Evolutionary conservation across 2,329 filamentous ascomycete genomes (phyloP), one percentile per base, ranked within the genome.

Genomic region (Paracamarosporium sp.): DNA sequence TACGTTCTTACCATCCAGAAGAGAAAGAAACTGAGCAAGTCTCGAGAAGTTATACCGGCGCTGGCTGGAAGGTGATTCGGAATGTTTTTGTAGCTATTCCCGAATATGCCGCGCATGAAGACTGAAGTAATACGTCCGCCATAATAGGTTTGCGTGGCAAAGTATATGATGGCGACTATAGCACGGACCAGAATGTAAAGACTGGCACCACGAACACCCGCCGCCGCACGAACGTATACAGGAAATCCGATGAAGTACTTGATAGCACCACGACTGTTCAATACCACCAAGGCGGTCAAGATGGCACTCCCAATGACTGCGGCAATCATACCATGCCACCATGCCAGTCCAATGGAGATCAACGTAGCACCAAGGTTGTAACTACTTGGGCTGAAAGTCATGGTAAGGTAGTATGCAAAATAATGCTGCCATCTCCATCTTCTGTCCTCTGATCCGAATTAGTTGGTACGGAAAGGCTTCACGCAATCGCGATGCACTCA

Each of bases 381-480:
- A 7, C 56, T 63, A 25, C 60, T 64, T 6, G 62, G 59, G 20
- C 58, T 64, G 35, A 66, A 66, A 55, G 44, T 47, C 44, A 47
- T 55, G 17, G 62, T 66, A 36, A 66, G 38, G 20, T 66, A 66
- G 55, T 65, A 66, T 12, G 60, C 59, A 15, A 66, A 66, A 41
- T 66, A 66, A 45, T 66, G 62, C n/a, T 63, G 55, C 64, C 64
- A 66, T 57, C 46, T 44, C 64, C 64, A 66, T 51, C 48, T 53
- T 27, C 64, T 53, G 38, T 66, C 64, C 48, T 24, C 64, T 66
- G 28, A 13, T 2, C 3, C 33, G 15, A 24, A 6, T 47, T 13
- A 38, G 38, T 51, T 20, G 15, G 5, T 12, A n/a, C 33, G 43
- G 20, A 24, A 15, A 8, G 5, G 6, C 3, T 22, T 17, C 13